Evolutionary conservation across 139 green algal species (phyloP), one percentile per base, ranked within the genome.

Genomic region (Desmodesmus armatus): DNA sequence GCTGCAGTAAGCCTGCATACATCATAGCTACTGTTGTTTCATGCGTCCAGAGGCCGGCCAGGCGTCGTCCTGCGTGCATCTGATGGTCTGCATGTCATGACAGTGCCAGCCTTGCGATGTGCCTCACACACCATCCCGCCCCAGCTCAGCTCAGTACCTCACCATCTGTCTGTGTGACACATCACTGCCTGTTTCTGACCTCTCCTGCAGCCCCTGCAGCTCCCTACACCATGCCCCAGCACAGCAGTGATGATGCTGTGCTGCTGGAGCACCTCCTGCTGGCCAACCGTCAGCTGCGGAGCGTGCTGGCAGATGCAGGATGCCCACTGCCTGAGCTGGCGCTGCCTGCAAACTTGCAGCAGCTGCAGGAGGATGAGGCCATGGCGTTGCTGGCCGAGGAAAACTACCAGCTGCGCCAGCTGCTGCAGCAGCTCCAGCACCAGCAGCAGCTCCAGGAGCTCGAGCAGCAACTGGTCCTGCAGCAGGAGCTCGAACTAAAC

Each of bases 351-450:
- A 47, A 67, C 3, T 49, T 69, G 55, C 53, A 82, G 33, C 17
- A 62, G n/a, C 27, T 49, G 21, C 49, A 82, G 35, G 76, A 71
- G 31, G 74, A 67, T 23, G 76, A 72, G 55, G 11, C 40, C 9
- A 37, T 82, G 35, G 76, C 53, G 25, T 25, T 53, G 25, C 47
- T 82, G 9, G 76, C 76, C 31, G 76, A 82, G 39, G 76, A 82
- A 37, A 82, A 82, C 53, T 82, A 82, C 40, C 76, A 82, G 55
- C 76, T 82, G 53, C 76, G 76, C 11, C 55, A 71, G 55, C 37
- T 67, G 53, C 51, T 82, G 25, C 55, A 72, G 53, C 76, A 71
- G 55, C n/a, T 82, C 55, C 76, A 82, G 55, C 37, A 60, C 13
- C 75, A 82, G 76, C 76, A 82, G 76, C 76, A 82, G 37, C 23